Evolutionary conservation across 2,329 filamentous ascomycete species (phyloP).

Genomic region (Ophiostoma ulmi): DNA sequence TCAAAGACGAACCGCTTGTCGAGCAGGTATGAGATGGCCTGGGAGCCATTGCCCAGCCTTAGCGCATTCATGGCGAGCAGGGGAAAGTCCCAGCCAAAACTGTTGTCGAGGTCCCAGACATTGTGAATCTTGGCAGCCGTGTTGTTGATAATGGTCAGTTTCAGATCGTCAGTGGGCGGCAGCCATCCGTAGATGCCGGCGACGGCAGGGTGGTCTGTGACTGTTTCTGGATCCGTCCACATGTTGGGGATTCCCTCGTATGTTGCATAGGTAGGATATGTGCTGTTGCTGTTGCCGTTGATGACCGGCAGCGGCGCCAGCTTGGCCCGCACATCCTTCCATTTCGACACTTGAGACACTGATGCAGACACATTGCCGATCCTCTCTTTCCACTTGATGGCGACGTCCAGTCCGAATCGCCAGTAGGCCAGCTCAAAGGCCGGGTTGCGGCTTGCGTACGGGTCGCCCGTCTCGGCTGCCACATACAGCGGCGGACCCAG

Average conservation of each 20-base stretch:
- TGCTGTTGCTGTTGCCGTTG: conserved; percentile 29
- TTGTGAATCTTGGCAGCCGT: not conserved
- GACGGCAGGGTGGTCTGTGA: conserved; percentile 22
- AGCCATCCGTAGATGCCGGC: not conserved
- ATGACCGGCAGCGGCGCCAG: conserved; percentile 48
- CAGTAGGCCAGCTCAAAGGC: conserved; percentile 59
- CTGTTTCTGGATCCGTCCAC: conserved; percentile 39
- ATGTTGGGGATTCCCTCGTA: conserved; percentile 47
- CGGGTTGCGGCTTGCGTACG: conserved; percentile 53
- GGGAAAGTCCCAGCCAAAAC: not conserved
- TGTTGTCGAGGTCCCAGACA: not conserved
- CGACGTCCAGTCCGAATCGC: conserved; percentile 54
- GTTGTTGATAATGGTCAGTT: not conserved
- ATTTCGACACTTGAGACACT: not conserved
- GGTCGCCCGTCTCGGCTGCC: conserved; percentile 53
- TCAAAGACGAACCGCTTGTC: not conserved
- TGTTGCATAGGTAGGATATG: conserved; percentile 43
- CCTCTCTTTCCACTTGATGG: conserved; percentile 28
- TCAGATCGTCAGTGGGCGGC: not conserved
- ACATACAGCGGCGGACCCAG: conserved; percentile 36
- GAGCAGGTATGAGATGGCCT: not conserved
- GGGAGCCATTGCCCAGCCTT: not conserved
- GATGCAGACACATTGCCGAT: not conserved
- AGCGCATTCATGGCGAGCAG: not conserved
- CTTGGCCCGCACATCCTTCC: conserved; percentile 34